Base-by-base conservation (phyloP, 176 grass and related monocot genomes). In the Oryza coarctata region DNA sequence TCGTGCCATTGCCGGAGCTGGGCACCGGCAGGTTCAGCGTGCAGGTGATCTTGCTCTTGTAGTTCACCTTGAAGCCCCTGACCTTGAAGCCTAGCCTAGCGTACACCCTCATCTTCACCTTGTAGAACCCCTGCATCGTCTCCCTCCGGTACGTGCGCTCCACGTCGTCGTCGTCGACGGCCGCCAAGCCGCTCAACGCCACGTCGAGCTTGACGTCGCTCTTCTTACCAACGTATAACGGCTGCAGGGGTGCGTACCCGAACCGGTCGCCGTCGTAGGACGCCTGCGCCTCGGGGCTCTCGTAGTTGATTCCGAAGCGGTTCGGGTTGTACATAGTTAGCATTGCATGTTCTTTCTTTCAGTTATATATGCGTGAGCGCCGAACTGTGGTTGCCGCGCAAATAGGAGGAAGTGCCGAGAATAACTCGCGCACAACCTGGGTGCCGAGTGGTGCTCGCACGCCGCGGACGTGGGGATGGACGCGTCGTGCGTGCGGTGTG, bases 301-400 rank as follows among this genome's bases (percentile, higher is more conserved):
- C 82, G 73, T 89, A 93, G 73, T 73, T 40, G 84, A 97, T 70
- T 26, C 83, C 83, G 50, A 85, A 76, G 45, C 70, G 60, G 80
- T 93, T 96, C 0, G 88, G 88, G 84, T 93, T 97, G 5, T 86
- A 78, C 38, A 97, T n/a, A n/a, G n/a, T n/a, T n/a, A n/a, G n/a
- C n/a, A n/a, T n/a, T n/a, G n/a, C n/a, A n/a, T n/a, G n/a, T n/a
- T n/a, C n/a, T n/a, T n/a, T n/a, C n/a, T n/a, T n/a, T n/a, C n/a
- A n/a, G n/a, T n/a, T n/a, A n/a, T n/a, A n/a, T n/a, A n/a, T n/a
- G n/a, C n/a, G n/a, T n/a, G n/a, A n/a, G n/a, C n/a, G n/a, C n/a
- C n/a, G n/a, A n/a, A n/a, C n/a, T n/a, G n/a, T n/a, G n/a, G n/a
- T n/a, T n/a, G n/a, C n/a, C n/a, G n/a, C n/a, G n/a, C n/a, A n/a